A percentile compares a stretch with the other conserved stretches of the same genome.
phyloP scores from a whole-genome alignment of 1,284 basidiomycete genomes.

The Trichosporon sp. region DNA sequence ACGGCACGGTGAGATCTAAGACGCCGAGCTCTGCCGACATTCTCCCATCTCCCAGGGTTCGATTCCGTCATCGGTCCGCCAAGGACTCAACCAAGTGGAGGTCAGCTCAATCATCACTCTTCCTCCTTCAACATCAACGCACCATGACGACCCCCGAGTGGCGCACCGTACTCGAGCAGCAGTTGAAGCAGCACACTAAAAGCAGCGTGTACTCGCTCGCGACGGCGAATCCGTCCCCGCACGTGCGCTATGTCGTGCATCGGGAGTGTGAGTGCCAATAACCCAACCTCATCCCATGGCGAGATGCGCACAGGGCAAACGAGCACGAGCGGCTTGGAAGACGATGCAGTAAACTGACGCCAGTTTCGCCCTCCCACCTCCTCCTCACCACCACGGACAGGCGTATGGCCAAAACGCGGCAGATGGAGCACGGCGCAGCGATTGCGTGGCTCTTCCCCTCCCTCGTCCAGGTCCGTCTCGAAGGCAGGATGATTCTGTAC shows the following conservation, averaged over 20 bases:
- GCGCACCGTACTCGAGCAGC: conserved; percentile 7
- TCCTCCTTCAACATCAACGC: too few relatives aligned
- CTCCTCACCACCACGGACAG: conserved; percentile 53
- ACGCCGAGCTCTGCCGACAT: too few relatives aligned
- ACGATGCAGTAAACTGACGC: too few relatives aligned
- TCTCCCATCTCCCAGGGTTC: too few relatives aligned
- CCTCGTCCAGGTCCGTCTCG: conserved; percentile 51
- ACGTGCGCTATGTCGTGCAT: conserved; percentile 53
- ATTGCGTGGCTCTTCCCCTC: conserved; percentile 52
- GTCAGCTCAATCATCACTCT: too few relatives aligned
- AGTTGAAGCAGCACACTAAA: neutral
- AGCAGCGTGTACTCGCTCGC: conserved; percentile 43
- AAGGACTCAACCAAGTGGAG: too few relatives aligned
- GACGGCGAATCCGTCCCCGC: conserved; percentile 38
- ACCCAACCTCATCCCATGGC: too few relatives aligned
- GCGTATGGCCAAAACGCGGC: conserved; percentile 51
- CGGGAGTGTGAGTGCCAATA: conserved; percentile 48
- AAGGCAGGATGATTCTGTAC: conserved; percentile 41
- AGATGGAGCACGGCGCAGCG: conserved; percentile 46
- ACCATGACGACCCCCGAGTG: too few relatives aligned
- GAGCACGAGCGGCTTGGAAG: too few relatives aligned
- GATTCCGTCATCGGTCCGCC: too few relatives aligned
- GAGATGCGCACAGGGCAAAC: too few relatives aligned
- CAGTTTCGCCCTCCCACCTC: conserved; percentile 45
- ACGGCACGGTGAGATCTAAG: too few relatives aligned